Evolutionary conservation across 2,329 filamentous ascomycete genomes (phyloP).

Genomic region (Dothistroma pini): DNA sequence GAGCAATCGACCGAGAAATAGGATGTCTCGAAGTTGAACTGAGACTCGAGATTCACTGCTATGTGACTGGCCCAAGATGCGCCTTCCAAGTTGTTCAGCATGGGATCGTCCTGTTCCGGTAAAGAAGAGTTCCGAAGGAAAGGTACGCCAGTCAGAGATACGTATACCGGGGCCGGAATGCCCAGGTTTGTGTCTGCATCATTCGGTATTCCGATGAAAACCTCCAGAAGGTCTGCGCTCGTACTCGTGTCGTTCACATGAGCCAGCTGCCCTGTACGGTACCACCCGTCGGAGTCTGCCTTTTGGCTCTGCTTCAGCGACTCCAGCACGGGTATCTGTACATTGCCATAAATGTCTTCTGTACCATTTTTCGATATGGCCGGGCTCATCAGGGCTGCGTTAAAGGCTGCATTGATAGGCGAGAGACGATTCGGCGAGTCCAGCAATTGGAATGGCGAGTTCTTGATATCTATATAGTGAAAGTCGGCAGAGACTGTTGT

Average conservation of each 20-base stretch:
- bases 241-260: conserved; percentile 8
- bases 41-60: conserved; percentile 6
- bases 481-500: conserved; percentile 10
- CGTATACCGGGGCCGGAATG: conserved; percentile 1
- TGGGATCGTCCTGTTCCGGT: background rate
- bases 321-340: conserved; percentile 20
- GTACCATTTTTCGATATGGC: conserved; percentile 13
- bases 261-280: conserved; percentile 7
- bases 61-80: background rate
- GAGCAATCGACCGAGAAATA: conserved; percentile 12
- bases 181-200: conserved; percentile 7
- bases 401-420: conserved; percentile 13
- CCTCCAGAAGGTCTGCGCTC: conserved; percentile 4
- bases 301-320: conserved; percentile 6
- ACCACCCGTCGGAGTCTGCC: conserved; percentile 13
- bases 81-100: background rate
- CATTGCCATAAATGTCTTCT: conserved; percentile 18
- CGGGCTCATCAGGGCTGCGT: conserved; percentile 12
- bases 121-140: conserved; percentile 2
- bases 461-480: conserved; percentile 10
- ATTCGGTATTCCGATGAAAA: conserved; percentile 2
- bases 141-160: conserved; percentile 9
- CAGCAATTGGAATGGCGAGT: conserved; percentile 5
- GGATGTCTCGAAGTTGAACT: conserved; percentile 14
- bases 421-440: conserved; percentile 1